Evolutionary conservation across 495 filamentous ascomycete species (phyloP), one percentile per base, ranked within the genome.

Genomic region (Cenococcum geophilum): DNA sequence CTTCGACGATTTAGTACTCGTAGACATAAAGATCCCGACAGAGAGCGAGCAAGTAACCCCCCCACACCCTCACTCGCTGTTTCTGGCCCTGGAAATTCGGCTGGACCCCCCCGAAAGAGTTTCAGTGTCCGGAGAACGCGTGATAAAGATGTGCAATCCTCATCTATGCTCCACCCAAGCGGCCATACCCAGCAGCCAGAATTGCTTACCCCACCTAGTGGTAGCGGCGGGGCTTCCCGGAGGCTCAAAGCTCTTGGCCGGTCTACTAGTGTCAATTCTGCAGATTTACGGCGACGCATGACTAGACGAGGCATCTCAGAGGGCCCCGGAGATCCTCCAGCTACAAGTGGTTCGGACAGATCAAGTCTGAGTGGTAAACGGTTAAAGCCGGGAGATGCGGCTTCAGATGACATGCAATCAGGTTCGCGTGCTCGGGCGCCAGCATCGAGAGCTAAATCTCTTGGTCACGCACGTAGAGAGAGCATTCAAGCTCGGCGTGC

Each of bases 1-100:
- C 75, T 99, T 64, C 81, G 93, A 57, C 80, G 93, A 32, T 89
- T 99, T 67, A 97, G 92, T 75, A 99, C 93, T 9, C 81, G 95
- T 60, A 82, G 84, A 67, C 80, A 84, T 42, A 66, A 71, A 61
- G 83, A 88, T 48, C 79, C 80, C 12, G 80, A 81, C 48, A 77
- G 83, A 42, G 76, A 82, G 55, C 80, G 81, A 59, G 73, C 79
- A 53, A 78, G 81, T 25, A 80, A 78, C 36, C 81, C 80, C n/a
- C 82, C 87, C 58, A 80, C 85, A 9, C 89, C 88, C 12, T 78
- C 82, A 2, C 77, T 92, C 22, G 85, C 83, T 48, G 82, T 91
- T 16, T 89, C 90, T 67, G 80, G 85, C n/a, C 86, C 88, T 54
- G 76, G 80, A 54, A 87, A 92, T 60, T 76, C 78, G 16, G 77